phyloP scores from a whole-genome alignment of 2,329 filamentous ascomycete genomes.

The Aspergillus sergii region DNA sequence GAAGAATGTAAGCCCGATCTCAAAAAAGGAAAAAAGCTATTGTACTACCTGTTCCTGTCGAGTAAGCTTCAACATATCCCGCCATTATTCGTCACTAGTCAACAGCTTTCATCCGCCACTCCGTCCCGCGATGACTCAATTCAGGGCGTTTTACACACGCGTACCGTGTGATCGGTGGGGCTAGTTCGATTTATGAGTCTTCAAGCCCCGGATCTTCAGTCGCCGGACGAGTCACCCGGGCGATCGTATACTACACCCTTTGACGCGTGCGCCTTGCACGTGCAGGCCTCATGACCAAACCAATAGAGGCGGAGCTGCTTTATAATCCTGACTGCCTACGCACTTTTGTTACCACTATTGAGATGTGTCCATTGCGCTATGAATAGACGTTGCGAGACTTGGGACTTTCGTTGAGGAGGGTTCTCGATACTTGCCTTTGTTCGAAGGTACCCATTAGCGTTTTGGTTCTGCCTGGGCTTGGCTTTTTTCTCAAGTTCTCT shows the following conservation, averaged over 20 bases:
- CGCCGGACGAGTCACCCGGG: conserved; percentile 14
- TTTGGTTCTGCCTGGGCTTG: conserved; percentile 1
- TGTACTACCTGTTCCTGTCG: not conserved
- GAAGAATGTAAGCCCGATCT: not conserved
- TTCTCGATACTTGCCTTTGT: not conserved
- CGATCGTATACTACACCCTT: conserved; percentile 12
- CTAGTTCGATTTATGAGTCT: conserved; percentile 3
- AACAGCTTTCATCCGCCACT: not conserved
- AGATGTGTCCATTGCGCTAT: conserved; percentile 8
- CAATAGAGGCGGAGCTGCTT: conserved; percentile 18
- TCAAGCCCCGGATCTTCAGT: not conserved
- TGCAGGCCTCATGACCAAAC: conserved; percentile 20
- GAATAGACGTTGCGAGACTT: conserved; percentile 9
- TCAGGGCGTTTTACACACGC: conserved; percentile 2
- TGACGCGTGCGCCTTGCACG: conserved; percentile 25
- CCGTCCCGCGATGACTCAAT: conserved; percentile 13
- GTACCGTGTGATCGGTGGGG: conserved; percentile 7
- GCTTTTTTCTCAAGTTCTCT: not conserved
- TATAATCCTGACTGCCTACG: conserved; percentile 13
- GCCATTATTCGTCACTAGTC: conserved; percentile 12
- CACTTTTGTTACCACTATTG: not conserved
- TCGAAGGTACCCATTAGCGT: not conserved
- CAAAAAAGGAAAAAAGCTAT: too few relatives aligned
- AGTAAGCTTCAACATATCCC: not conserved
- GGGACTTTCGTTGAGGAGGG: conserved; percentile 15